Evolutionary conservation across 768 basidiomycete species (phyloP).

Genomic region (Kwoniella shandongensis): DNA sequence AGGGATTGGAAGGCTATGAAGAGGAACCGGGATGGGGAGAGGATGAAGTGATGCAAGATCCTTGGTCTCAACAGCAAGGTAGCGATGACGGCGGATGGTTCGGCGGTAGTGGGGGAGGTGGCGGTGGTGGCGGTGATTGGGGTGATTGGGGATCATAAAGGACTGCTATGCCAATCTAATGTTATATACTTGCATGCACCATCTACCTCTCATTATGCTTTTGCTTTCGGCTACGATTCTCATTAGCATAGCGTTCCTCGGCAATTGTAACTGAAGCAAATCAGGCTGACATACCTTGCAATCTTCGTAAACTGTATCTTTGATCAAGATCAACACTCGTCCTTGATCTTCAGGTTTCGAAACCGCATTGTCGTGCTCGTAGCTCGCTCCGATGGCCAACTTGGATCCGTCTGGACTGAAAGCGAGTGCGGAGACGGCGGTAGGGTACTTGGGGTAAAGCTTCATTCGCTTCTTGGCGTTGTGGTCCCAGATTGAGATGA

Average conservation of each 20-base stretch:
- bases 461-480: slow-evolving; percentile 91
- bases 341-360: slow-evolving; percentile 61
- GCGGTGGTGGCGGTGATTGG: slow-evolving; percentile 33
- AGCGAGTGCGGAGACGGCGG: slow-evolving; percentile 70
- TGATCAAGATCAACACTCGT: slow-evolving; percentile 47
- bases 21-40: slow-evolving; percentile 30
- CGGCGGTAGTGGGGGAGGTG: slow-evolving; percentile 31
- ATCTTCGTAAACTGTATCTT: slow-evolving; percentile 53
- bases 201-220: slow-evolving; percentile 27
- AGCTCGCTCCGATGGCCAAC: slow-evolving; percentile 78
- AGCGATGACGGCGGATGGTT: slow-evolving; percentile 31
- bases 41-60: slow-evolving; percentile 45
- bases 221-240: slow-evolving; percentile 31
- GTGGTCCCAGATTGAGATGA: slow-evolving; percentile 96
- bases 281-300: slow-evolving; percentile 48
- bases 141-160: slow-evolving; percentile 16
- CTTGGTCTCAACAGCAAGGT: slow-evolving; percentile 27
- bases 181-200: slow-evolving; percentile 3
- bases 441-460: slow-evolving; percentile 77
- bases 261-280: too few species aligned
- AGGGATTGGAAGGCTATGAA: slow-evolving; percentile 28
- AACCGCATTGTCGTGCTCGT: slow-evolving; percentile 88
- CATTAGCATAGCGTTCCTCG: too few species aligned
- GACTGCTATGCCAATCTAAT: slow-evolving; percentile 10
- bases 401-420: slow-evolving; percentile 82